phyloP scores from a whole-genome alignment of 2,329 filamentous ascomycete species.

The Hirsutella minnesotensis region DNA sequence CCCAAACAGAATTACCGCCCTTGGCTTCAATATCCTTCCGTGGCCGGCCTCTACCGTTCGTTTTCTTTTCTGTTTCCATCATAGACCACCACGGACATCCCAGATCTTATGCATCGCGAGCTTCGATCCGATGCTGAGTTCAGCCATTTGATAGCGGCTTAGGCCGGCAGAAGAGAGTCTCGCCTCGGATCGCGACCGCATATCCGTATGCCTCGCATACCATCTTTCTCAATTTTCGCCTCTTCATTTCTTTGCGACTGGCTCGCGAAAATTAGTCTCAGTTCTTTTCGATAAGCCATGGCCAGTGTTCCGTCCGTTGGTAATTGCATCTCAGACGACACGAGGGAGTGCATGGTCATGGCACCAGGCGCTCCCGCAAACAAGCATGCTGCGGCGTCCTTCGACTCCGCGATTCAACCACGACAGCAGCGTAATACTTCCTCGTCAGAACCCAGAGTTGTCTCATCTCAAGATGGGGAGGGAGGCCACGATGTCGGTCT shows the following conservation, averaged over 20 bases:
- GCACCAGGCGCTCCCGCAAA: neutral
- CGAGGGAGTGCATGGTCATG: neutral
- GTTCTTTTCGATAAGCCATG: neutral
- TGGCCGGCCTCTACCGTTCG: neutral
- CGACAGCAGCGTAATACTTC: too few species aligned
- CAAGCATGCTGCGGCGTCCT: too few species aligned
- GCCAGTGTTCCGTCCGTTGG: neutral
- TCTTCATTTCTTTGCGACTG: neutral
- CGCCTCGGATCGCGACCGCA: neutral
- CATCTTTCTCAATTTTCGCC: neutral
- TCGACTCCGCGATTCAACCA: too few species aligned
- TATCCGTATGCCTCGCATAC: neutral
- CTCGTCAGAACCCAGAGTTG: neutral
- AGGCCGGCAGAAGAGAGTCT: neutral
- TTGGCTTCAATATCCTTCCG: neutral
- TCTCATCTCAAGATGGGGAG: neutral
- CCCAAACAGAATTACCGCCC: neutral
- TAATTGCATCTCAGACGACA: neutral
- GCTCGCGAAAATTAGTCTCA: neutral
- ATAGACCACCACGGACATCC: neutral
- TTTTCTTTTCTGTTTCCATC: neutral
- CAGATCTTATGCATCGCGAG: neutral
- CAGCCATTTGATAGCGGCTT: neutral
- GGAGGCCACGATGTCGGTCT: neutral
- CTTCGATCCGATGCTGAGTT: constrained; percentile 1